Base-by-base conservation (phyloP, 768 basidiomycete genomes). In the Termitomyces sp. region DNA sequence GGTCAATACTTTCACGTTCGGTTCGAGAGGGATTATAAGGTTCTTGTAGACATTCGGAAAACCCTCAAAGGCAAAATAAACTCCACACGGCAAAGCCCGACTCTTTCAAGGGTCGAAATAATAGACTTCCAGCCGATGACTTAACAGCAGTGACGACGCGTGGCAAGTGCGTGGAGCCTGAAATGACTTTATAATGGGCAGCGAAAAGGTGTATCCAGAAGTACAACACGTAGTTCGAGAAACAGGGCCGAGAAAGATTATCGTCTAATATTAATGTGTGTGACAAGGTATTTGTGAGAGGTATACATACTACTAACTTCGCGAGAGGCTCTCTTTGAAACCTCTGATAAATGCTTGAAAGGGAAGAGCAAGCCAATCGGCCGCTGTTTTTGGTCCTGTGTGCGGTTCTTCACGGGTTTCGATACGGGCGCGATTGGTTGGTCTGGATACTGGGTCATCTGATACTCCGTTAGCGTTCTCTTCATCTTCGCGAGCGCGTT, bases 331-430 rank as follows among this genome's bases (percentile, higher is more conserved):
- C 69, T 87, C 85, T 62, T 80, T 80, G 72, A 89, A 87, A 20
- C 86, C 87, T 60, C 81, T 79, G 55, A 84, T 74, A 66, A 89
- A 87, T 6, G 82, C 81, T 65, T 80, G 78, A 69, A 87, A 74
- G 5, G 87, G 86, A 41, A 81, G 72, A 68, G 82, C 70, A 64
- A 88, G 75, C 86, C 83, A 87, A 34, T 80, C 81, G 53, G 84
- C 65, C 34, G 77, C 61, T 44, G 73, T 72, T n/a, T 81, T 78
- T 6, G 74, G 67, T 29, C 83, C 80, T 59, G 67, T 72, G 58
- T 71, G 66, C 4, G 81, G 75, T 0, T 76, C 72, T 43, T 69
- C 65, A 68, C 81, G 81, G 0, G 65, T 68, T 52, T 77, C 79
- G 32, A 68, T 81, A 36, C 86, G 78, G 14, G 78, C 73, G n/a